phyloP scores from a whole-genome alignment of 768 basidiomycete genomes.

The Phanerochaete sordida region DNA sequence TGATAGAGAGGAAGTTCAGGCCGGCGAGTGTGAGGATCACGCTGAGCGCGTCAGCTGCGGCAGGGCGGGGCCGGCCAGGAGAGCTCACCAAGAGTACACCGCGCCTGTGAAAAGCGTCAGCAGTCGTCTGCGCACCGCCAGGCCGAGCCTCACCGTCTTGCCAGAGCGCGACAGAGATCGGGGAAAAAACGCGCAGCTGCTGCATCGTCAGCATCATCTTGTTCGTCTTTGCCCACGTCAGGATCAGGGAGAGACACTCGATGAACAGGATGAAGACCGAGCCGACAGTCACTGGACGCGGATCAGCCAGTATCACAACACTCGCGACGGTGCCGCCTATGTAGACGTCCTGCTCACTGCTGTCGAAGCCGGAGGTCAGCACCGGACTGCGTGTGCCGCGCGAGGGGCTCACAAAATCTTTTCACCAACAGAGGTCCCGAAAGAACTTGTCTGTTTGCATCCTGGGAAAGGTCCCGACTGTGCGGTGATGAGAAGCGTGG shows the following conservation, averaged over 20 bases:
- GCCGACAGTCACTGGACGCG: neutral
- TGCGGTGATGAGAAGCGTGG: too few relatives aligned
- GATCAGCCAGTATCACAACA: neutral
- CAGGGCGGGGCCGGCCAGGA: too few relatives aligned
- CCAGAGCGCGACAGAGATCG: neutral
- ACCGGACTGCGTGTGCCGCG: too few relatives aligned
- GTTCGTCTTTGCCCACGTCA: neutral
- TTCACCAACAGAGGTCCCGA: too few relatives aligned
- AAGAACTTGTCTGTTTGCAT: too few relatives aligned
- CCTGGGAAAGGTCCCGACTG: too few relatives aligned
- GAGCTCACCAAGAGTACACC: neutral
- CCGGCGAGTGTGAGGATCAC: neutral
- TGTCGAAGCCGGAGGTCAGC: too few relatives aligned
- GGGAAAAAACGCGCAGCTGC: neutral
- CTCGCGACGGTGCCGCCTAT: too few relatives aligned
- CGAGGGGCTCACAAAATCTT: too few relatives aligned
- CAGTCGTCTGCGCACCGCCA: too few relatives aligned
- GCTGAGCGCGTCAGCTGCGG: neutral
- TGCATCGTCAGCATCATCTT: neutral
- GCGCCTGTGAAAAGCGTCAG: too few relatives aligned
- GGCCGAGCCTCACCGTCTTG: constrained; percentile 2
- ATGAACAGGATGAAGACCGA: neutral
- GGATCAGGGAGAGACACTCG: neutral
- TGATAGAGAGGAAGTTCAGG: neutral
- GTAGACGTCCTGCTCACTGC: too few relatives aligned